Evolutionary conservation across 768 basidiomycete genomes (phyloP).

Genomic region (Agaricus subrufescens): DNA sequence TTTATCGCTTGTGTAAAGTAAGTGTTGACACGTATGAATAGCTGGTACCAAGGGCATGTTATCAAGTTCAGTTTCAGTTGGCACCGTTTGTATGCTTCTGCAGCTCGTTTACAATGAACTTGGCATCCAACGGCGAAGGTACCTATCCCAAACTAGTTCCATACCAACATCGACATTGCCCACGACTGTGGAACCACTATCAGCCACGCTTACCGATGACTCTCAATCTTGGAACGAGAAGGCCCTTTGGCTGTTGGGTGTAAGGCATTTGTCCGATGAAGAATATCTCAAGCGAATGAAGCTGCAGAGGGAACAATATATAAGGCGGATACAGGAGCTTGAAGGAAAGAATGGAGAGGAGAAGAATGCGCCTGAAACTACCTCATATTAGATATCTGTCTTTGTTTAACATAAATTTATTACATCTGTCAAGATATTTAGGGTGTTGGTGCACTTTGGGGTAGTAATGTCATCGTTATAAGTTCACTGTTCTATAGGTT

Average conservation of each 20-base stretch:
- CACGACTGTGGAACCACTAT: background rate
- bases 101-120: conserved; percentile 72
- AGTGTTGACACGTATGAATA: conserved; percentile 22
- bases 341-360: conserved; percentile 38
- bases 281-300: conserved; percentile 63
- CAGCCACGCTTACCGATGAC: no score
- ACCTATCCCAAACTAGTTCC: conserved; percentile 32
- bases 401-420: background rate
- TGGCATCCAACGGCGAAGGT: conserved; percentile 54
- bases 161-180: conserved; percentile 8
- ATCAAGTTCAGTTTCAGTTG: conserved; percentile 58
- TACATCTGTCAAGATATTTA: no score
- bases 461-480: no score
- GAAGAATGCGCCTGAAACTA: conserved; percentile 18
- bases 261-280: conserved; percentile 62
- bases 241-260: conserved; percentile 41
- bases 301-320: conserved; percentile 47
- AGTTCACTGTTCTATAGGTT: conserved; percentile 89
- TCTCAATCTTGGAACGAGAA: conserved; percentile 5
- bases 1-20: background rate
- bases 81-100: conserved; percentile 50
- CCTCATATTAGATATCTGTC: background rate
- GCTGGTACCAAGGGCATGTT: conserved; percentile 56
- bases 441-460: no score
- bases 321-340: conserved; percentile 55